Evolutionary conservation across 2,329 filamentous ascomycete species (phyloP).

Genomic region (Bipolaris cookei): DNA sequence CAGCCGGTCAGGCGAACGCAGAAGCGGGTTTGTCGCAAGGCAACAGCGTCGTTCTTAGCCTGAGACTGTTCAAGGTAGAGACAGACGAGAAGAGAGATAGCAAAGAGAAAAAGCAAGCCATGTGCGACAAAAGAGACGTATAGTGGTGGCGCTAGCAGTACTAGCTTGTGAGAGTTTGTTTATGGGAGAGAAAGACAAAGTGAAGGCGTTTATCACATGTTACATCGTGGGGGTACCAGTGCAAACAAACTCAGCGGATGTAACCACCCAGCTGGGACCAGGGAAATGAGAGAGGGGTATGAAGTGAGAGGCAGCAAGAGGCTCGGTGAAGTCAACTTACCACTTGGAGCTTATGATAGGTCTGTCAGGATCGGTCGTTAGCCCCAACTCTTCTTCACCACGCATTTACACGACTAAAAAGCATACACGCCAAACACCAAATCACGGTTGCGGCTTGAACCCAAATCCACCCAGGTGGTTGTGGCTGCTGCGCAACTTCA

Average conservation of each 20-base stretch:
- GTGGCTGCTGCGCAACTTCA: background rate
- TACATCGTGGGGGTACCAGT: conserved; percentile 8
- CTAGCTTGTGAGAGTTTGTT: conserved; percentile 4
- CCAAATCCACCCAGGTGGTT: conserved; percentile 3
- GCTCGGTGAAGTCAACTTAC: conserved; percentile 60
- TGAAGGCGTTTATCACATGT: conserved; percentile 12
- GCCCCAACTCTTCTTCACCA: conserved; percentile 33
- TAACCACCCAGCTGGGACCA: conserved; percentile 11
- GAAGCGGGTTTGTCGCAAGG: conserved; percentile 16
- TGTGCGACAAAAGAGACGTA: conserved; percentile 27
- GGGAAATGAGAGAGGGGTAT: conserved; percentile 10
- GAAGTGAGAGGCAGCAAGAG: conserved; percentile 18
- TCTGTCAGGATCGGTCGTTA: conserved; percentile 53
- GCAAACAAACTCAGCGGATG: conserved; percentile 16
- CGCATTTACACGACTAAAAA: conserved; percentile 13
- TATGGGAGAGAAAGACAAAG: conserved; percentile 12
- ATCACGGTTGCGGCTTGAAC: background rate
- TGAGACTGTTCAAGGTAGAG: conserved; percentile 20
- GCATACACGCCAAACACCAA: background rate
- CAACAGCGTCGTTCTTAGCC: conserved; percentile 21
- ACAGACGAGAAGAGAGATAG: conserved; percentile 16
- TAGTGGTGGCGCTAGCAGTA: conserved; percentile 25
- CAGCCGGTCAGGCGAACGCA: conserved; percentile 33
- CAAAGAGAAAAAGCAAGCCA: conserved; percentile 14
- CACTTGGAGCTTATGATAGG: conserved; percentile 76